Evolutionary conservation across 164 flowering plant genomes (phyloP), one percentile per base, ranked within the genome.

Genomic region (Magnolia changhungtana): DNA sequence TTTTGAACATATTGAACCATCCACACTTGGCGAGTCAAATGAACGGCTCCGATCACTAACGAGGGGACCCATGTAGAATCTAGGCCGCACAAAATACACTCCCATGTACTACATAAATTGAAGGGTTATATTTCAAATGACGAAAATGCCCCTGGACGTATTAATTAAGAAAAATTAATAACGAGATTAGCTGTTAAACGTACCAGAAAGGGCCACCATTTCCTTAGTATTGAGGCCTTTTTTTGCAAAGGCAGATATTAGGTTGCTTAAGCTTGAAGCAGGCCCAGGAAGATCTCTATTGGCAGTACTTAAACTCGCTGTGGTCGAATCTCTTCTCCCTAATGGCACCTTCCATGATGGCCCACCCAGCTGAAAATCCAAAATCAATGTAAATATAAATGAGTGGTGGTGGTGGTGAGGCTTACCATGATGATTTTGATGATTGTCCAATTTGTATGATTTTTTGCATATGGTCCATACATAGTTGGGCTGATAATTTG

Each of bases 291-390:
- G 52, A 69, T 51, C 29, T 8, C 74, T 27, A 37, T 80, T 78
- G 27, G 85, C 85, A 13, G 63, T 67, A n/a, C 61, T 51, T 14
- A 10, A 20, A 23, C 79, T 80, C 1, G 85, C 85, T 0, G 81
- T 80, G 21, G 81, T 80, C 6, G 83, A 75, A 69, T 83, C 85
- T 67, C 85, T 83, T 70, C 85, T 78, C 50, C 85, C 85, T 31
- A 83, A 65, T 59, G 19, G 55, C 20, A 83, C 85, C 8, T 69
- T 67, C 85, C 83, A 80, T 1, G 75, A 59, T 18, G 77, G 85
- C 1, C 85, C 85, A 13, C 81, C 85, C 75, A 83, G 24, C 83
- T 83, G 78, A 31, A 74, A 64, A 50, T 74, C 71, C 71, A 5
- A 67, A 20, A 37, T 37, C 6, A 37, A 37, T 37, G 6, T 5